A percentile compares a stretch with the other conserved stretches of the same genome.
Evolutionary conservation across 805 yeast species (phyloP).

Genomic region (Priceomyces medius): DNA sequence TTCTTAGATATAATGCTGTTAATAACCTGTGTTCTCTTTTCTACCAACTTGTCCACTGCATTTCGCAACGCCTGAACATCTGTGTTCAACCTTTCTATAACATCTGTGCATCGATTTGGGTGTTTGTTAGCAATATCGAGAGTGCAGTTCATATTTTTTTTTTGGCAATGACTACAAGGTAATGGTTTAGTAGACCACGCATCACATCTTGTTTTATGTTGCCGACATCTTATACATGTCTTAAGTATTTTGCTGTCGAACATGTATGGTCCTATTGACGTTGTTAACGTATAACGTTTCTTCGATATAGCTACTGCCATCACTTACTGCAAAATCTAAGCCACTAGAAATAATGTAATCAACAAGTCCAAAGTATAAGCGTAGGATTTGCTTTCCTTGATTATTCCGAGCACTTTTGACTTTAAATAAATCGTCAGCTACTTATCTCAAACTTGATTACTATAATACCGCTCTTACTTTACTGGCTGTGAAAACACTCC

Average conservation of each 20-base stretch:
- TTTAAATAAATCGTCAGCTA: background rate
- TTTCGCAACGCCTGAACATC: constrained; percentile 25
- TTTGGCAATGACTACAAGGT: constrained; percentile 58
- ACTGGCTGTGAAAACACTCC: constrained; percentile 1
- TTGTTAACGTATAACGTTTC: background rate
- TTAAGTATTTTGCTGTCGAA: constrained; percentile 34
- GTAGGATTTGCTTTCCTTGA: background rate
- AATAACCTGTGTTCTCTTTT: constrained; percentile 18
- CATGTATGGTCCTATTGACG: constrained; percentile 4
- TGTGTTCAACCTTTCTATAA: constrained; percentile 23
- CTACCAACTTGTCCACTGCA: constrained; percentile 23
- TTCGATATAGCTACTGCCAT: constrained; percentile 1
- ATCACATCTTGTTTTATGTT: constrained; percentile 67
- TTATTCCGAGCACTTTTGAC: background rate
- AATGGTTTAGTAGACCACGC: constrained; percentile 50
- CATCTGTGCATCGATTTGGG: constrained; percentile 41
- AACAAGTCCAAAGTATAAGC: background rate
- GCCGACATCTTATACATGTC: constrained; percentile 63
- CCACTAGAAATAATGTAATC: background rate
- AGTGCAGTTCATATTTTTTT: constrained; percentile 50
- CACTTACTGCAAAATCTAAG: background rate
- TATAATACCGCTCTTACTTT: background rate
- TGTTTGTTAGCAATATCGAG: constrained; percentile 53
- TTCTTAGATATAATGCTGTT: constrained; percentile 5
- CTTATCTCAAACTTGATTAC: background rate